Evolutionary conservation across 176 grass and related monocot species (phyloP), one percentile per base, ranked within the genome.

Genomic region (Avena atlantica): DNA sequence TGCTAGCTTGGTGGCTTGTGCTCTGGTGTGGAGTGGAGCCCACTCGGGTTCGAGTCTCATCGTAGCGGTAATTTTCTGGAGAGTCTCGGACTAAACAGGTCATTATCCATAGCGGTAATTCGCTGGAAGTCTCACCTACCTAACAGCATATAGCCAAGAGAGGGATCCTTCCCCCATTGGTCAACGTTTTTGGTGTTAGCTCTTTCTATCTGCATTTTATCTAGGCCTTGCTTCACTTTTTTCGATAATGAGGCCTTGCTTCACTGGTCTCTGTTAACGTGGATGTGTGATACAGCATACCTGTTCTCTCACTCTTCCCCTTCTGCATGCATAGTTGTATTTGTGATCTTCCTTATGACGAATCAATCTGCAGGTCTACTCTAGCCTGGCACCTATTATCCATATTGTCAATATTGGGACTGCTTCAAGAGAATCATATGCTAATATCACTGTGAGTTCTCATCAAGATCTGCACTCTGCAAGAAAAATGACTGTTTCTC

Each of bases 381-480:
- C 92, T 31, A 97, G 93, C 81, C 75, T 97, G 80, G 89, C 87
- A 78, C 91, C 95, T 25, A 80, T 95, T 76, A 82, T 97, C 79
- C 89, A 97, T 85, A 88, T 97, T 84, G 95, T 93, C 16, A 93
- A 95, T 67, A 76, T 95, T 16, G 79, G 87, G n/a, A 89, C 81
- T 27, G 72, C 89, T 63, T 51, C 89, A 82, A 88, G 64, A 90
- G 87, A 97, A 88, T 97, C 95, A 44, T 87, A 90, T 90, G 93
- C 93, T 80, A 97, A 97, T 61, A 52, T 97, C 77, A 95, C 89
- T 76, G 95, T 97, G 86, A 81, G 91, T 85, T 83, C 49, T 88
- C 45, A 76, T 80, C 25, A 81, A 76, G 40, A 66, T 86, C 44
- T 84, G 21, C 67, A 70, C 69, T 79, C 53, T 76, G 23, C 73